Evolutionary conservation across 2,329 filamentous ascomycete species (phyloP), one percentile per base, ranked within the genome.

Genomic region (Teratosphaeria pseudoeucalypti): DNA sequence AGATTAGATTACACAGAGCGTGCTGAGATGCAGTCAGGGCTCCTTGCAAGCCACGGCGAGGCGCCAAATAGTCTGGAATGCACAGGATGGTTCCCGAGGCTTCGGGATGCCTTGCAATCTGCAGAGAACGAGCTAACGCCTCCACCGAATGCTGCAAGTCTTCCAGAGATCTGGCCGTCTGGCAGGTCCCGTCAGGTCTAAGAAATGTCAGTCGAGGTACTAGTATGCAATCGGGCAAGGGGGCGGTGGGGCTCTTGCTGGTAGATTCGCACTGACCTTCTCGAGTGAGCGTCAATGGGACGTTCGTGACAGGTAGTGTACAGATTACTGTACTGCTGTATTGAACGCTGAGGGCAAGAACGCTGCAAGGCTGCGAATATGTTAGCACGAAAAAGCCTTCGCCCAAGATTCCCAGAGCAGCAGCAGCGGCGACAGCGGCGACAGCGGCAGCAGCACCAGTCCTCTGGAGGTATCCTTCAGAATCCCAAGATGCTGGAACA

Each of bases 121-220:
- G 77, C 74, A 79, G 76, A 80, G 73, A 76, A 77, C 78, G 78
- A 80, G 73, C 75, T 78, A 80, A 80, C 78, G 78, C 76, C 76
- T 80, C 78, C 77, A 71, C 77, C 23, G 70, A 68, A 64, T 68
- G 68, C 62, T 64, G 26, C 1, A 56, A 11, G 32, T 10, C 32
- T 34, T 55, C 55, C 34, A 29, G 23, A 39, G 64, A 60, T 65
- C 61, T 63, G 60, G 64, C 58, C 62, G 61, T 65, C 64, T 63
- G 61, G 34, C 53, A 57, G 62, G 67, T 69, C 66, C 69, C 62
- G 66, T 64, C 64, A 61, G 63, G 64, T 66, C 65, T 65, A 63
- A 62, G 64, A 5, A 70, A 70, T 65, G 66, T 69, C 71, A 69
- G 71, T 73, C 73, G 71, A 67, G 73, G 37, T 71, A 70, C 61